Conservation (phyloP, 805 yeast species). For the Huiozyma naganishii region DNA sequence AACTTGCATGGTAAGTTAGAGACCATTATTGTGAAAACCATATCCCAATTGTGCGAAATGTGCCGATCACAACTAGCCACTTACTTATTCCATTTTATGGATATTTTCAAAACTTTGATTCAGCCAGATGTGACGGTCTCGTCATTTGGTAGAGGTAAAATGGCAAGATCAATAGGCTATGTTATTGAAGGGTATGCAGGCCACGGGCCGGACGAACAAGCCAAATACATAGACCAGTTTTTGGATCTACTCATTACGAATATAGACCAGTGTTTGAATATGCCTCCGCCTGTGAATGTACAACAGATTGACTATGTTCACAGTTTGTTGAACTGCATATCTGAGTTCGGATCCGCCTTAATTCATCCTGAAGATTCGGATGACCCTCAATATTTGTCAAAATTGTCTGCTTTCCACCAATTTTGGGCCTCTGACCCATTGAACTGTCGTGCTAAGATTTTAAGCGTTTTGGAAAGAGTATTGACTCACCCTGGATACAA, state of each 20-base stretch:
- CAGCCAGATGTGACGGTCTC: constrained; percentile 20
- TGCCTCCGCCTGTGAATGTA: constrained; percentile 1
- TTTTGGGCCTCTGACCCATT: constrained; percentile 44
- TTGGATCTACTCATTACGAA: constrained; percentile 23
- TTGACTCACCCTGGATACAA: constrained; percentile 26
- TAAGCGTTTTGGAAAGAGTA: constrained; percentile 35
- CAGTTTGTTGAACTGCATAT: constrained; percentile 51
- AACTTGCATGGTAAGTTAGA: constrained; percentile 22
- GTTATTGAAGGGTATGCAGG: constrained; percentile 41
- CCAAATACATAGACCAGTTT: constrained; percentile 26
- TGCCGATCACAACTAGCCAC: constrained; percentile 21
- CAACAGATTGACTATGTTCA: constrained; percentile 36
- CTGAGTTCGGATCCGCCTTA: constrained; percentile 63
- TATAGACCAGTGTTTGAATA: constrained; percentile 7
- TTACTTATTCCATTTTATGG: constrained; percentile 17
- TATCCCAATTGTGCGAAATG: constrained; percentile 21
- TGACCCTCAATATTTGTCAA: constrained; percentile 13
- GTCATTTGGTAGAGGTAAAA: constrained; percentile 34
- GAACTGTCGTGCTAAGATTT: constrained; percentile 33
- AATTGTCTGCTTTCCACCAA: constrained; percentile 19
- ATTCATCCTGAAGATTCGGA: constrained; percentile 40
- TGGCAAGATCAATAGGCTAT: constrained; percentile 52
- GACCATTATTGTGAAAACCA: constrained; percentile 18
- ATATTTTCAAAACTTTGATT: constrained; percentile 27
- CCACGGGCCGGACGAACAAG: constrained; percentile 37